Percentiles rank a stretch among this genome's conserved stretches.
These are phyloP conservation scores for Tolypocladium tropicale DNA, from an alignment of 2,329 filamentous ascomycete genomes.

Conservation along the genomic window DNA sequence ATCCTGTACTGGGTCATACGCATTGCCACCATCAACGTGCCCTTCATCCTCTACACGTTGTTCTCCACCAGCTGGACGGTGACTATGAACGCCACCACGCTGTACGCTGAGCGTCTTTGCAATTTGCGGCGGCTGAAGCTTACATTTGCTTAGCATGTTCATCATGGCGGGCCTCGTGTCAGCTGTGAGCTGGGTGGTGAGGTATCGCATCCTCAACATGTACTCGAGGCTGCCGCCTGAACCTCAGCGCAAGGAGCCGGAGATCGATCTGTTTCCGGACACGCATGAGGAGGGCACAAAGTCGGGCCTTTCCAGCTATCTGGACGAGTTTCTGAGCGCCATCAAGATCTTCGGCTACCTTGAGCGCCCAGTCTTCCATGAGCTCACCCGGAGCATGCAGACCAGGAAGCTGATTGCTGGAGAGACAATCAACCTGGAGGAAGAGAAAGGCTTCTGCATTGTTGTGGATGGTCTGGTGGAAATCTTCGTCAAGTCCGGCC, in stretches of 20 bases:
- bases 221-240: slow-evolving; percentile 90
- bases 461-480: slow-evolving; percentile 95
- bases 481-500: slow-evolving; percentile 91
- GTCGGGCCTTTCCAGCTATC: slow-evolving; percentile 84
- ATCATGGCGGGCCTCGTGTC: slow-evolving; percentile 69
- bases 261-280: slow-evolving; percentile 91
- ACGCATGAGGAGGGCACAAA: slow-evolving; percentile 84
- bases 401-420: slow-evolving; percentile 92
- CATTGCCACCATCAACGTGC: slow-evolving; percentile 79
- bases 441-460: slow-evolving; percentile 95
- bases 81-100: slow-evolving; percentile 95
- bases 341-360: slow-evolving; percentile 99
- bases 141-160: slow-evolving; percentile 46
- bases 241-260: slow-evolving; percentile 89
- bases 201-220: slow-evolving; percentile 95
- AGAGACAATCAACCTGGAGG: slow-evolving; percentile 88
- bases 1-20: slow-evolving; percentile 71
- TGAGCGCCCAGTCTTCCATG: slow-evolving; percentile 93
- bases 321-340: slow-evolving; percentile 95
- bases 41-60: slow-evolving; percentile 78
- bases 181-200: slow-evolving; percentile 84
- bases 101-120: slow-evolving; percentile 44
- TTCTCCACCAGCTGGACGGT: slow-evolving; percentile 92
- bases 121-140: slow-evolving; percentile 5
- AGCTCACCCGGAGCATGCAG: slow-evolving; percentile 96